Base-by-base conservation (phyloP, 169 alveolate species). In the Plasmodium coatneyi region DNA sequence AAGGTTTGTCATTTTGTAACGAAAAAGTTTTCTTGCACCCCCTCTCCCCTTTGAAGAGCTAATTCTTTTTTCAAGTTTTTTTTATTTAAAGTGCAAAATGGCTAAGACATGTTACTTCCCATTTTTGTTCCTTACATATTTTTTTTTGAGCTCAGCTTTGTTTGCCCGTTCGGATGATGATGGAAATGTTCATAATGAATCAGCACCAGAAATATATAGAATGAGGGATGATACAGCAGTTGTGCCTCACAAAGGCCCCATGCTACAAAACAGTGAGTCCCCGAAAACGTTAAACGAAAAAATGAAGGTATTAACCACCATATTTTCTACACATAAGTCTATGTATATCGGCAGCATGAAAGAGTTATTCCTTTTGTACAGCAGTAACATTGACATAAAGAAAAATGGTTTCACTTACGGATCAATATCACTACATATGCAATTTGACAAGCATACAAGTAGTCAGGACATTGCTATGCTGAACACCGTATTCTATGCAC, bases 71-170 rank as follows among this genome's bases (percentile, higher is more conserved):
- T 32, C n/a, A 76, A 43, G 19, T 41, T 72, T 72, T 34, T 72
- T 78, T 72, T 34, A 25, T 78, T 39, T 28, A 80, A 80, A 49
- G 30, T 30, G 19, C 34, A 22, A 49, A 46, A 80, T 80, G 86
- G 41, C 66, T n/a, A 80, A 80, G 22, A 19, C 36, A 80, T 80
- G 86, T 30, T 41, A 30, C 60, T 80, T 80, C 86, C 86, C 22
- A 80, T 46, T 43, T 22, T 46, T 80, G 76, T 80, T 80, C 86
- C 86, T 80, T 80, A 80, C 71, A 80, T 80, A 41, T 80, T 80
- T 41, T 80, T 80, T 39, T 80, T 80, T 80, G 86, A 80, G 60
- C 66, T 80, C 71, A 56, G 41, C n/a, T 14, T 49, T 49, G 56
- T 22, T 80, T 3, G 60, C 30, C 30, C 46, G 86, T 25, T 46